Evolutionary conservation across 768 basidiomycete species (phyloP).

Genomic region (Amanita brunnescens): DNA sequence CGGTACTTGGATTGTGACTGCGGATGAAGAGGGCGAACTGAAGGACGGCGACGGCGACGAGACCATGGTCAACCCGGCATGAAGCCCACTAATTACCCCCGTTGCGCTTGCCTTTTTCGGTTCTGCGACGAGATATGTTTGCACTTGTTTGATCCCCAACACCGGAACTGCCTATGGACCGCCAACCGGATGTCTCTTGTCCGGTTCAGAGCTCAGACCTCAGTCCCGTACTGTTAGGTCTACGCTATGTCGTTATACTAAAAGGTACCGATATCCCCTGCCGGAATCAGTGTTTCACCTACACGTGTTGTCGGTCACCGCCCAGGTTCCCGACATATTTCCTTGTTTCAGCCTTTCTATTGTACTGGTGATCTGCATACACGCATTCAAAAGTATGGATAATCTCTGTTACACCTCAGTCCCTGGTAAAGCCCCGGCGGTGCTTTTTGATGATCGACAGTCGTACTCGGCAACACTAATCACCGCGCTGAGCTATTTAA

Average conservation of each 20-base stretch:
- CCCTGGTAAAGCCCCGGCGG: background rate
- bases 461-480: too few relatives aligned
- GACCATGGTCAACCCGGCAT: conserved; percentile 14
- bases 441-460: too few relatives aligned
- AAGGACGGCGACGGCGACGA: conserved; percentile 37
- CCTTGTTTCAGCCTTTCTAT: background rate
- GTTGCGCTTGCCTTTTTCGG: background rate
- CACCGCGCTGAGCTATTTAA: too few relatives aligned
- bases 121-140: background rate
- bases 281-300: too few relatives aligned
- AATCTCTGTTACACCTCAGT: background rate
- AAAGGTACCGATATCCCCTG: too few relatives aligned
- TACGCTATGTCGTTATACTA: too few relatives aligned
- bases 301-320: background rate
- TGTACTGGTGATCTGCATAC: background rate
- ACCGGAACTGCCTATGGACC: background rate
- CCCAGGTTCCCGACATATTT: background rate
- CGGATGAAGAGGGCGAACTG: conserved; percentile 66
- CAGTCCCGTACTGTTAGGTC: too few relatives aligned
- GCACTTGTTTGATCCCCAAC: background rate
- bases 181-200: too few relatives aligned
- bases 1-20: conserved; percentile 70
- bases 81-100: background rate
- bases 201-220: too few relatives aligned
- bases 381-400: background rate